Evolutionary conservation across 495 filamentous ascomycete species (phyloP), one percentile per base, ranked within the genome.

Genomic region (Podospora fimiseda): DNA sequence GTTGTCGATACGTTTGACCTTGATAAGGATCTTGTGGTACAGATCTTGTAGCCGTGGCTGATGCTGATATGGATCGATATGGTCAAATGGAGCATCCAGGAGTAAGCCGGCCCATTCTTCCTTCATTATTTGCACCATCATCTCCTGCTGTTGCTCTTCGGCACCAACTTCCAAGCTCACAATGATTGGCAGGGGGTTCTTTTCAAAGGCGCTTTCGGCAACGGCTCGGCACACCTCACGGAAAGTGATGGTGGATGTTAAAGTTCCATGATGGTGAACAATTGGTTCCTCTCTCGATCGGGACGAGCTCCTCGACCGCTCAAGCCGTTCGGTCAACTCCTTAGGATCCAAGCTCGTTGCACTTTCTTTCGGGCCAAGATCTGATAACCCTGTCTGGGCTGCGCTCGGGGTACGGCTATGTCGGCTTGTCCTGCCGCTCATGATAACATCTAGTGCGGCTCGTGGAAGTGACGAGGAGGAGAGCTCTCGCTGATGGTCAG

Each of bases 91-190:
- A 16, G 77, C 63, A 22, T 90, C 81, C 2, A 96, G 74, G 9
- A 97, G 74, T 58, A 86, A 63, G 0, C 78, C 85, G 33, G 73
- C 80, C 88, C 89, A 97, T 39, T 85, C 83, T 52, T 94, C 80
- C 52, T 82, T 82, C 83, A 97, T 96, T 48, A 96, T 96, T 50
- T 90, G 77, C 0, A 95, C 90, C 87, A 96, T 95, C 22, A 82
- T 78, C 54, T 86, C 81, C 65, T 97, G 92, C 66, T 97, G 92
- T 23, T 87, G 82, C 1, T 75, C 66, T 42, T 82, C 80, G 8
- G 87, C 86, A 65, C 95, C 92, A 1, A 96, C 88, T 70, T 97
- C 92, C 3, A 97, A 73, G 61, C 88, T 94, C 55, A 96, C 77
- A 39, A 97, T 92, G 5, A 97, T 73, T 0, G 92, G 92, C 9